Percentiles rank a stretch among this genome's conserved stretches.
Evolutionary conservation across 495 filamentous ascomycete species (phyloP).

Genomic region (Aspergillus homomorphus): DNA sequence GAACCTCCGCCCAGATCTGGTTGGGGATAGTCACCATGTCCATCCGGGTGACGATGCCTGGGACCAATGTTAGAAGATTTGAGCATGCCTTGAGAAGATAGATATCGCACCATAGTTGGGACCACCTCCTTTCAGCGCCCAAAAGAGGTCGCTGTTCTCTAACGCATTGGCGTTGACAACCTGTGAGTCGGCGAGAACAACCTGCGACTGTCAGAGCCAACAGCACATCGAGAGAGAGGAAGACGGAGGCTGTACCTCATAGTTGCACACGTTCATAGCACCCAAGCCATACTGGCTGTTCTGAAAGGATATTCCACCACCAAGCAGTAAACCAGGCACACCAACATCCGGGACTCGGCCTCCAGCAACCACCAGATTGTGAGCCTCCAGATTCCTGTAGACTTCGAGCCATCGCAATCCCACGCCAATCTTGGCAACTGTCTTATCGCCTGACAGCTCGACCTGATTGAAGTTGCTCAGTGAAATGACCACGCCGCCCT

Average conservation of each 20-base stretch:
- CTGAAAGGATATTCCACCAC: conserved; percentile 13
- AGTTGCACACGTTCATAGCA: conserved; percentile 6
- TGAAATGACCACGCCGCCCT: conserved; percentile 11
- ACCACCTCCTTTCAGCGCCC: conserved; percentile 29
- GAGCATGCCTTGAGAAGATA: neutral
- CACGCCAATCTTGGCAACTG: conserved; percentile 1
- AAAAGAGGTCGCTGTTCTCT: conserved; percentile 31
- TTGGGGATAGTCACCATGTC: conserved; percentile 15
- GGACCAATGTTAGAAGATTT: neutral
- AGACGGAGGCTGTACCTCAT: conserved; percentile 3
- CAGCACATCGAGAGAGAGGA: neutral
- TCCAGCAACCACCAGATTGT: conserved; percentile 8
- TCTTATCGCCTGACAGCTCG: conserved; percentile 2
- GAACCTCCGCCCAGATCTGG: conserved; percentile 12
- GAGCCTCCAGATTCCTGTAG: neutral
- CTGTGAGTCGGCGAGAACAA: conserved; percentile 7
- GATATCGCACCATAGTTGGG: conserved; percentile 24
- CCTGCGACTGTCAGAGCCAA: conserved; percentile 1
- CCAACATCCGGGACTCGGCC: conserved; percentile 9
- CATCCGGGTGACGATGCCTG: conserved; percentile 20
- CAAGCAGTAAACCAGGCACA: conserved; percentile 6
- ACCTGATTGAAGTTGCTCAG: conserved; percentile 3
- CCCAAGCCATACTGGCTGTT: conserved; percentile 9
- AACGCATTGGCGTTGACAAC: conserved; percentile 42
- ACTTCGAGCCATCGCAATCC: conserved; percentile 11